These are phyloP conservation scores for Mucuna pruriens DNA, from an alignment of 306 rosid genomes.

Conservation along the genomic window DNA sequence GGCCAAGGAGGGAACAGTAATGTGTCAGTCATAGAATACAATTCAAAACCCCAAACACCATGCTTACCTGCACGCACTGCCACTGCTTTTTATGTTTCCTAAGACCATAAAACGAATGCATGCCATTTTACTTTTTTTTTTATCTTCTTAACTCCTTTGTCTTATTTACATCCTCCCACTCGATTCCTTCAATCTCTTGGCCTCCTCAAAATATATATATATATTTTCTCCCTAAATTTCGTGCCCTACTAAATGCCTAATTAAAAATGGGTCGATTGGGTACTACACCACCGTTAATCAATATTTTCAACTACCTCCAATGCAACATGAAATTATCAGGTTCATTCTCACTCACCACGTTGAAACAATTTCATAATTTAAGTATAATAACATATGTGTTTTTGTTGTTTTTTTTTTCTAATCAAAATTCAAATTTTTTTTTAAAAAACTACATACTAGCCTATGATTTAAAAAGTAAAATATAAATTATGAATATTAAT, in stretches of 20 bases:
- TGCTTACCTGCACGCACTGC: slow-evolving; percentile 63
- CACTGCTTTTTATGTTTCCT: slow-evolving; percentile 45
- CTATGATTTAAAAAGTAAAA: too few species aligned
- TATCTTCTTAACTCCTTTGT: slow-evolving; percentile 2
- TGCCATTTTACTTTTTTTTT: slow-evolving; percentile 30
- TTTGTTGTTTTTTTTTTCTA: too few species aligned
- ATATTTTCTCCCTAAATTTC: not conserved
- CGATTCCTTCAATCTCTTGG: slow-evolving; percentile 31
- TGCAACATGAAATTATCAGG: too few species aligned
- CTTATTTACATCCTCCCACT: slow-evolving; percentile 19
- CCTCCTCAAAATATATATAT: not conserved
- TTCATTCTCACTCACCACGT: too few species aligned
- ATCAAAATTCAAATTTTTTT: too few species aligned
- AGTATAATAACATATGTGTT: too few species aligned
- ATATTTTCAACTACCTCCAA: too few species aligned
- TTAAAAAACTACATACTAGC: too few species aligned
- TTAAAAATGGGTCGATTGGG: not conserved
- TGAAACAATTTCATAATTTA: too few species aligned
- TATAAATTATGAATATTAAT: too few species aligned
- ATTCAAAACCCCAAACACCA: slow-evolving; percentile 56
- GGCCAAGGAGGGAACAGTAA: slow-evolving; percentile 47
- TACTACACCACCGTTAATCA: not conserved
- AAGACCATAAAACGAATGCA: slow-evolving; percentile 43
- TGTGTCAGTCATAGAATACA: slow-evolving; percentile 48
- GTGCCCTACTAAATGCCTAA: not conserved